Percentiles rank a stretch among this genome's conserved stretches.
Evolutionary conservation across 2,329 filamentous ascomycete species (phyloP).

Genomic region (Hypoxylon sp.): DNA sequence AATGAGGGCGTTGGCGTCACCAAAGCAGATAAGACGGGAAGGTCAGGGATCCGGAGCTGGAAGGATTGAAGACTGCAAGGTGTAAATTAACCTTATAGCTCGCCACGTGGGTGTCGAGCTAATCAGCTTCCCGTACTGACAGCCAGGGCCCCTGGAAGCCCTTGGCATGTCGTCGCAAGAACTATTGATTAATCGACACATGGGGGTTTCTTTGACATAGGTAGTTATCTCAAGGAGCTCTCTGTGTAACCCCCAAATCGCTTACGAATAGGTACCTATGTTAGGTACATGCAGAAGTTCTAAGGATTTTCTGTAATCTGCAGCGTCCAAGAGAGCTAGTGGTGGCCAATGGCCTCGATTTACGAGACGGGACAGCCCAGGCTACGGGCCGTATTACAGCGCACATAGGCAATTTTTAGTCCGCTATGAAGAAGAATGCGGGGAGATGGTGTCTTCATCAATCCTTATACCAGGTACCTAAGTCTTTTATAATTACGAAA

Average conservation of each 20-base stretch:
- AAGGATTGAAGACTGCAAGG: constrained; percentile 38
- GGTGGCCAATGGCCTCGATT: neutral
- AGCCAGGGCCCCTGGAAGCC: constrained; percentile 12
- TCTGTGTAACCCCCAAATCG: constrained; percentile 21
- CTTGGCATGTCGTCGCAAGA: constrained; percentile 6
- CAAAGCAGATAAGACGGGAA: constrained; percentile 14
- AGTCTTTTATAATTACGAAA: neutral
- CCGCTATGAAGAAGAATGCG: neutral
- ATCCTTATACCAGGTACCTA: neutral
- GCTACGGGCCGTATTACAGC: neutral
- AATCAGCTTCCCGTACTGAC: constrained; percentile 23
- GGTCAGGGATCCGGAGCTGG: constrained; percentile 5
- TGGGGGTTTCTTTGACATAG: constrained; percentile 14
- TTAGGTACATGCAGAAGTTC: constrained; percentile 7
- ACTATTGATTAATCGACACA: constrained; percentile 18
- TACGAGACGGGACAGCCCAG: neutral
- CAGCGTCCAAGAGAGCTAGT: constrained; percentile 2
- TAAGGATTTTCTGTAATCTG: constrained; percentile 23
- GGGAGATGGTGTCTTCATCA: constrained; percentile 9
- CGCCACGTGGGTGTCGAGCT: constrained; percentile 42
- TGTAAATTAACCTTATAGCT: constrained; percentile 43
- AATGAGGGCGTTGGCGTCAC: constrained; percentile 5
- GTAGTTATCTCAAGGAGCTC: constrained; percentile 3
- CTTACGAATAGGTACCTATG: neutral
- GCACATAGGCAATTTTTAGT: neutral